These are phyloP conservation scores for Lichtheimia hyalospora DNA, from an alignment of 371 early-diverging fungal species.

Conservation along the genomic window DNA sequence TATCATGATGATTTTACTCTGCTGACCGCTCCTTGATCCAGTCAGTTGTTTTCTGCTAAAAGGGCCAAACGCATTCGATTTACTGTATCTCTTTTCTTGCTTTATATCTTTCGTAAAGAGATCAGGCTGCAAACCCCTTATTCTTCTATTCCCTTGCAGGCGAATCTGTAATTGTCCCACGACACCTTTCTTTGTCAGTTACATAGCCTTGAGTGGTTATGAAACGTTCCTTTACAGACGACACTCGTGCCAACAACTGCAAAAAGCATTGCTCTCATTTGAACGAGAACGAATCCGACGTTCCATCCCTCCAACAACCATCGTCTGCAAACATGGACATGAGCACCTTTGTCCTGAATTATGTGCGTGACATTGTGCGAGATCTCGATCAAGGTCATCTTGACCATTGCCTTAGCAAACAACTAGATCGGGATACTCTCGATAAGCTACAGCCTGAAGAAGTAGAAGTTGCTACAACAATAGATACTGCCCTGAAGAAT, in stretches of 20 bases:
- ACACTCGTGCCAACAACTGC: constrained; percentile 9
- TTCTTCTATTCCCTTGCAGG: no score
- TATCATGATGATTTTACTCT: no score
- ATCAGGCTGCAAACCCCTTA: no score
- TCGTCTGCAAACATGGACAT: constrained; percentile 11
- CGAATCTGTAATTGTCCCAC: no score
- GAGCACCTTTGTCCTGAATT: constrained; percentile 22
- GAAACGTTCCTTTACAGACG: constrained; percentile 28
- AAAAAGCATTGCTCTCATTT: constrained; percentile 12
- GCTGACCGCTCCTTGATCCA: no score
- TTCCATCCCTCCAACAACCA: constrained; percentile 9
- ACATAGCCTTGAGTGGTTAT: constrained; percentile 23
- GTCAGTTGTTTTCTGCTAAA: no score
- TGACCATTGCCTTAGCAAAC: constrained; percentile 36
- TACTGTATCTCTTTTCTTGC: no score
- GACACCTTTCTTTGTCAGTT: not conserved
- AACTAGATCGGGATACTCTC: constrained; percentile 10
- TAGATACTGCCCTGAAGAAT: constrained; percentile 32
- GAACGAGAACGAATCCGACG: not conserved
- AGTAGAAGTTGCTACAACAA: constrained; percentile 17
- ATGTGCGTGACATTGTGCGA: constrained; percentile 32
- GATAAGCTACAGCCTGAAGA: constrained; percentile 13
- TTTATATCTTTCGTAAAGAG: no score
- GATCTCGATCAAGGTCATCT: constrained; percentile 42
- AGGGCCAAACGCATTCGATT: no score